Percentiles rank a stretch among this genome's conserved stretches.
These are phyloP conservation scores for Chenopodium quinoa DNA, from an alignment of 148 eudicot genomes.

Conservation along the genomic window DNA sequence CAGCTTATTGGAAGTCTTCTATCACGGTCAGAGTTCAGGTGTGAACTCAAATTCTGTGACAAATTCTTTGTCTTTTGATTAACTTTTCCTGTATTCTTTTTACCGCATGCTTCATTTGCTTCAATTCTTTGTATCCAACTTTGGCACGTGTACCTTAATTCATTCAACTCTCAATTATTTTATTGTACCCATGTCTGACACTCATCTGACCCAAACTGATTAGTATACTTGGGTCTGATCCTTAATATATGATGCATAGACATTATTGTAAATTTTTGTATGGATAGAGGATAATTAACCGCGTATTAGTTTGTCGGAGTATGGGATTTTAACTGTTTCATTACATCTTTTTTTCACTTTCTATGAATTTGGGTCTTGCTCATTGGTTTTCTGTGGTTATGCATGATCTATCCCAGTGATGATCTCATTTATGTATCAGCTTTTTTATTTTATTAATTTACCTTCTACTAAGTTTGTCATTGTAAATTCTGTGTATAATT, in stretches of 20 bases:
- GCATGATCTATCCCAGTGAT: neutral
- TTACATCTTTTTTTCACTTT: neutral
- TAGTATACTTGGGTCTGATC: neutral
- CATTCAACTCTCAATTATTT: neutral
- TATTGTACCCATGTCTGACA: neutral
- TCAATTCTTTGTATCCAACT: neutral
- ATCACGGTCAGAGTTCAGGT: constrained; percentile 87
- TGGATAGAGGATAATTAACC: neutral
- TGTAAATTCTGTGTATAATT: neutral
- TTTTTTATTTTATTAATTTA: too few relatives aligned
- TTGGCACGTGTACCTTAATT: neutral
- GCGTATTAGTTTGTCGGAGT: neutral
- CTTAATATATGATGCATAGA: neutral
- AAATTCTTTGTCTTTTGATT: neutral
- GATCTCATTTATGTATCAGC: too few relatives aligned
- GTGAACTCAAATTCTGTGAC: constrained; percentile 1
- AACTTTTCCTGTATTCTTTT: neutral
- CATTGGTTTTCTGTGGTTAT: neutral
- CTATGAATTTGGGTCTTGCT: neutral
- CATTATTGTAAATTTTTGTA: neutral
- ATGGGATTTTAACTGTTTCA: neutral
- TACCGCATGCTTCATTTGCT: neutral
- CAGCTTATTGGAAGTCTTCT: constrained; percentile 75
- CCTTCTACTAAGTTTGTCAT: neutral
- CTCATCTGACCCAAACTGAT: neutral